These are phyloP conservation scores for Tetradesmus lagerheimii DNA, from an alignment of 139 green algal species.

Conservation along the genomic window DNA sequence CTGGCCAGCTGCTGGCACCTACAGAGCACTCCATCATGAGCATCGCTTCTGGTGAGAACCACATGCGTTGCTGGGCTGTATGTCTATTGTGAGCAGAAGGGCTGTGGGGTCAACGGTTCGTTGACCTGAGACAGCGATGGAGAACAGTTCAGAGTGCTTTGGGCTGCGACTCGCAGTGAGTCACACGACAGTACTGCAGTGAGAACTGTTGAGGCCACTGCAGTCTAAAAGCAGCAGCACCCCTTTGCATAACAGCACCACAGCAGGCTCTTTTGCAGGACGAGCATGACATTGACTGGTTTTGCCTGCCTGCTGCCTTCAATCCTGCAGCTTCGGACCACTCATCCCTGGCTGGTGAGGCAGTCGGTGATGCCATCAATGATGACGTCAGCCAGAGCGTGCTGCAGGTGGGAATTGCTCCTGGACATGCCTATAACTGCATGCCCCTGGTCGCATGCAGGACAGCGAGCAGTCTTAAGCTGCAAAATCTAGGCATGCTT, in stretches of 20 bases:
- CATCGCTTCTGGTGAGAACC: background rate
- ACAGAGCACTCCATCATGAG: background rate
- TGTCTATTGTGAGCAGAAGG: no score
- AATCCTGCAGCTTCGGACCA: slow-evolving; percentile 20
- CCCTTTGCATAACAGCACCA: background rate
- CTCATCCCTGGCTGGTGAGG: background rate
- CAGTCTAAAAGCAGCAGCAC: no score
- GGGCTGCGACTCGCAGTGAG: no score
- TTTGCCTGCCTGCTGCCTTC: background rate
- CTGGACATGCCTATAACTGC: background rate
- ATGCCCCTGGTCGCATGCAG: background rate
- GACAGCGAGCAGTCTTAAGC: background rate
- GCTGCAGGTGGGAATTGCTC: background rate
- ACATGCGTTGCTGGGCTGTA: background rate
- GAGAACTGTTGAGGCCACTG: no score
- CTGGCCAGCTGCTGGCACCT: background rate
- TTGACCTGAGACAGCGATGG: no score
- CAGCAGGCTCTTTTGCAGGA: background rate
- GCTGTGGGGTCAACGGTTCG: no score
- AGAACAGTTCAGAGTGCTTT: background rate
- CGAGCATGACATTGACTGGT: no score
- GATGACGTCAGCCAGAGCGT: slow-evolving; percentile 28
- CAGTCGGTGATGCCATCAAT: background rate
- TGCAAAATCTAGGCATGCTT: background rate
- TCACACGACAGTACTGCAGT: background rate